Conservation (phyloP, 2,329 filamentous ascomycete species). For the Sporothrix pseudoabietina region DNA sequence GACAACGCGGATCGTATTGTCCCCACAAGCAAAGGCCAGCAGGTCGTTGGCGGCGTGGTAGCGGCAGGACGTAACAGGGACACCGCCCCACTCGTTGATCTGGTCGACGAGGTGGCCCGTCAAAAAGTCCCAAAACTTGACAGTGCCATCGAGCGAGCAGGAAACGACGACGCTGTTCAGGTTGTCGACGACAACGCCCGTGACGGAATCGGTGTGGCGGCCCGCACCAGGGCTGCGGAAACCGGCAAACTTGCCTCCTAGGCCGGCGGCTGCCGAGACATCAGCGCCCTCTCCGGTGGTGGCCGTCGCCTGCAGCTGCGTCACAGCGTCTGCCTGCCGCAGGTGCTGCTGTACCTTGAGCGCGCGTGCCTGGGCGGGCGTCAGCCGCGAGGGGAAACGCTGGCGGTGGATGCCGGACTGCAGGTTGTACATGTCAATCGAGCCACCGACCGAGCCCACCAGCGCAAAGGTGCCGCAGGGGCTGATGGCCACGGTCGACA, state of each 20-base stretch:
- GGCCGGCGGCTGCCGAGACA: slow-evolving; percentile 13
- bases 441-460: slow-evolving; percentile 79
- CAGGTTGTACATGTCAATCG: slow-evolving; percentile 93
- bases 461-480: slow-evolving; percentile 92
- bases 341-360: slow-evolving; percentile 68
- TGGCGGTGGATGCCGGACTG: slow-evolving; percentile 90
- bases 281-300: slow-evolving; percentile 37
- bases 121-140: slow-evolving; percentile 98
- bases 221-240: slow-evolving; percentile 55
- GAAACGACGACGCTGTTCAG: slow-evolving; percentile 85
- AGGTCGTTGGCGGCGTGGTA: slow-evolving; percentile 85
- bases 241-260: background rate
- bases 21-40: slow-evolving; percentile 84
- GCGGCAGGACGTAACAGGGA: slow-evolving; percentile 71
- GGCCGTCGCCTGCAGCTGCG: slow-evolving; percentile 53
- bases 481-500: slow-evolving; percentile 84
- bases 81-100: slow-evolving; percentile 72
- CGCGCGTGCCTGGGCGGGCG: slow-evolving; percentile 75
- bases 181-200: slow-evolving; percentile 84
- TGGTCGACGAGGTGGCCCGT: slow-evolving; percentile 78
- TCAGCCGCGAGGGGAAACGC: slow-evolving; percentile 78
- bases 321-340: slow-evolving; percentile 58
- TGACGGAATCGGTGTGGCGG: slow-evolving; percentile 79
- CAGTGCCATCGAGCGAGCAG: slow-evolving; percentile 83
- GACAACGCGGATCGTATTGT: slow-evolving; percentile 82